Evolutionary conservation across 2,329 filamentous ascomycete species (phyloP).

Genomic region (Aspergillus latus): DNA sequence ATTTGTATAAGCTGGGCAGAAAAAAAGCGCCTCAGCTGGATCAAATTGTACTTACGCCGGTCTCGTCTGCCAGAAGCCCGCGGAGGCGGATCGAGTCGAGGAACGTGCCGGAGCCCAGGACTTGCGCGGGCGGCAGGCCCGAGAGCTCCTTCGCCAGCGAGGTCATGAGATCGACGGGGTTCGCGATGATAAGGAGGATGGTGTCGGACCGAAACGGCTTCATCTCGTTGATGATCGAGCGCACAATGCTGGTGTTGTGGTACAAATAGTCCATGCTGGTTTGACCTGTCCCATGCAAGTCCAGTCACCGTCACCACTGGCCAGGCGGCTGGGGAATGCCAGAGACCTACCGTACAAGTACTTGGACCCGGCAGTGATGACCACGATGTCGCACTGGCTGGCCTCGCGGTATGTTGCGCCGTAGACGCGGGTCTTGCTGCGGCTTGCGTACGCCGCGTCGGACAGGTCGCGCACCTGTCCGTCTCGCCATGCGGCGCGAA

Average conservation of each 20-base stretch:
- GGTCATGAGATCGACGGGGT: conserved; percentile 58
- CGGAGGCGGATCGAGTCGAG: conserved; percentile 54
- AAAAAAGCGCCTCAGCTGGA: no score
- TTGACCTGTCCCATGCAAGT: conserved; percentile 34
- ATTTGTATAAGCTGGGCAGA: no score
- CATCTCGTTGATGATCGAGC: conserved; percentile 51
- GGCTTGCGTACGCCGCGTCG: conserved; percentile 40
- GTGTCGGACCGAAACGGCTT: conserved; percentile 50
- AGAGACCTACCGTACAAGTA: conserved; percentile 38
- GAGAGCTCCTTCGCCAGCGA: conserved; percentile 51
- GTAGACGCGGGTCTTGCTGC: conserved; percentile 44
- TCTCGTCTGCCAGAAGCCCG: conserved; percentile 22
- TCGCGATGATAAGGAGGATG: conserved; percentile 54
- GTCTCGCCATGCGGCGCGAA: conserved; percentile 42
- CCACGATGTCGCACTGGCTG: conserved; percentile 54
- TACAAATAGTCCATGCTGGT: conserved; percentile 49
- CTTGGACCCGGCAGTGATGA: conserved; percentile 57
- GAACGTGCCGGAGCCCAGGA: conserved; percentile 56
- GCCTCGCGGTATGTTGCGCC: conserved; percentile 51
- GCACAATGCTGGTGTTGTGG: conserved; percentile 44
- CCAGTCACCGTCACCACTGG: no score
- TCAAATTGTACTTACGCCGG: conserved; percentile 8
- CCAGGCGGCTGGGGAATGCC: no score
- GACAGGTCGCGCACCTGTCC: conserved; percentile 53
- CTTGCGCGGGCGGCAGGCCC: conserved; percentile 50